Evolutionary conservation across 1,284 basidiomycete species (phyloP).

Genomic region (Peniophora sp.): DNA sequence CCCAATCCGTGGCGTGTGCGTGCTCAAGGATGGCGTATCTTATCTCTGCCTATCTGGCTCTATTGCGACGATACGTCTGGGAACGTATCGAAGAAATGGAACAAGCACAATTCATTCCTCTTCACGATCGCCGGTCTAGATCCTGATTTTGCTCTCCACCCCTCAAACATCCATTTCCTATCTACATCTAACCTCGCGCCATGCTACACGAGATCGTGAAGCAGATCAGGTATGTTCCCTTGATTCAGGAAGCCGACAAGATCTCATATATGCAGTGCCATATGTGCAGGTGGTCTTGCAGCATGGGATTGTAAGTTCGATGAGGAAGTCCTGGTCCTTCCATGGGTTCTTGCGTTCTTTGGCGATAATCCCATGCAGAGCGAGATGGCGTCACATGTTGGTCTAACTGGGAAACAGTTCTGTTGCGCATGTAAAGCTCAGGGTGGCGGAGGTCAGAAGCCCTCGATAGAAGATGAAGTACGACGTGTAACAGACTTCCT

Average conservation of each 20-base stretch:
- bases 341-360: conserved; percentile 25
- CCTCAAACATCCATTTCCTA: conserved; percentile 26
- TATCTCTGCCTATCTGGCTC: conserved; percentile 25
- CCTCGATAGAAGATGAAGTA: too few relatives aligned
- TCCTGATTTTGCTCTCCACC: conserved; percentile 8
- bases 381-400: conserved; percentile 33
- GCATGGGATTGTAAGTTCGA: conserved; percentile 24
- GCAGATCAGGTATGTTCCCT: conserved; percentile 18
- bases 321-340: conserved; percentile 25
- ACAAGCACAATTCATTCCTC: conserved; percentile 29
- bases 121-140: conserved; percentile 22
- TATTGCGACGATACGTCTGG: conserved; percentile 39
- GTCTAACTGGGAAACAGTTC: conserved; percentile 27
- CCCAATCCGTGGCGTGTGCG: conserved; percentile 8
- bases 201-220: conserved; percentile 29
- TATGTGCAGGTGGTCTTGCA: conserved; percentile 19
- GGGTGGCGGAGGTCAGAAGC: conserved; percentile 3
- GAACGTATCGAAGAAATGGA: conserved; percentile 35
- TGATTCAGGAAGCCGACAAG: too few relatives aligned
- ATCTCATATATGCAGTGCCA: conserved; percentile 14
- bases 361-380: conserved; percentile 41
- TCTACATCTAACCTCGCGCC: conserved; percentile 29
- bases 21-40: conserved; percentile 11
- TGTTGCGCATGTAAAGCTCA: conserved; percentile 28
- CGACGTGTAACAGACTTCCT: too few relatives aligned